Evolutionary conservation across 352 stramenopile genomes (phyloP).

Genomic region (Phytophthora citrophthora): DNA sequence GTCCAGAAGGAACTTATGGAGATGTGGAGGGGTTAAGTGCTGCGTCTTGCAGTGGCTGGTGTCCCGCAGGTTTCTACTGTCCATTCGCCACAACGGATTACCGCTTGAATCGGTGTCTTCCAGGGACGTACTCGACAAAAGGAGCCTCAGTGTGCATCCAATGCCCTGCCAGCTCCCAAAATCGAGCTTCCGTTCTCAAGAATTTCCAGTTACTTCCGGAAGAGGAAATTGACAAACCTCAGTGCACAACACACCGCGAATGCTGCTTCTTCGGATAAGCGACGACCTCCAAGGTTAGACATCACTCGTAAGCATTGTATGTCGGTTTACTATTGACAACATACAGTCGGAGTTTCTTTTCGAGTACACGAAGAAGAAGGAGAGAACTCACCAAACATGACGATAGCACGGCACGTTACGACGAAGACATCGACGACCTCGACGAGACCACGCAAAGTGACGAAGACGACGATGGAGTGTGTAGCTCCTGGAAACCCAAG

Average conservation of each 20-base stretch:
- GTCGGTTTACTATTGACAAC: too few species aligned
- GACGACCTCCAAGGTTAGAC: neutral
- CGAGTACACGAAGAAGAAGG: neutral
- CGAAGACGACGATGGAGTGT: neutral
- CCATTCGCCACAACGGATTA: conserved; percentile 62
- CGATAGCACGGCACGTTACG: neutral
- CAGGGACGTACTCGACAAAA: conserved; percentile 50
- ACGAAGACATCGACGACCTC: neutral
- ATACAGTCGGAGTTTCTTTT: too few species aligned
- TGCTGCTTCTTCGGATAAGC: conserved; percentile 60
- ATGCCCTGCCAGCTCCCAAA: conserved; percentile 40
- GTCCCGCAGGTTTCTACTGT: conserved; percentile 72
- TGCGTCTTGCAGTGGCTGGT: conserved; percentile 67
- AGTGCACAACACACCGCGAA: conserved; percentile 44
- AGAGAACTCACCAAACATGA: neutral
- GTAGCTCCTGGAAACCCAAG: too few species aligned
- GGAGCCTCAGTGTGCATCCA: conserved; percentile 53
- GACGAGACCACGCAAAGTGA: neutral
- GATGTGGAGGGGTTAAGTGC: conserved; percentile 54
- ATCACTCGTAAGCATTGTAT: too few species aligned
- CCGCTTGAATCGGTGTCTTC: conserved; percentile 41
- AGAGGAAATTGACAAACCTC: conserved; percentile 16
- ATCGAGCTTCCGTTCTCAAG: conserved; percentile 24
- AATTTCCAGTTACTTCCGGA: conserved; percentile 28
- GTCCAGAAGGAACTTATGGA: conserved; percentile 72